Evolutionary conservation across 176 grass and related monocot genomes (phyloP).

Genomic region (Areca catechu): DNA sequence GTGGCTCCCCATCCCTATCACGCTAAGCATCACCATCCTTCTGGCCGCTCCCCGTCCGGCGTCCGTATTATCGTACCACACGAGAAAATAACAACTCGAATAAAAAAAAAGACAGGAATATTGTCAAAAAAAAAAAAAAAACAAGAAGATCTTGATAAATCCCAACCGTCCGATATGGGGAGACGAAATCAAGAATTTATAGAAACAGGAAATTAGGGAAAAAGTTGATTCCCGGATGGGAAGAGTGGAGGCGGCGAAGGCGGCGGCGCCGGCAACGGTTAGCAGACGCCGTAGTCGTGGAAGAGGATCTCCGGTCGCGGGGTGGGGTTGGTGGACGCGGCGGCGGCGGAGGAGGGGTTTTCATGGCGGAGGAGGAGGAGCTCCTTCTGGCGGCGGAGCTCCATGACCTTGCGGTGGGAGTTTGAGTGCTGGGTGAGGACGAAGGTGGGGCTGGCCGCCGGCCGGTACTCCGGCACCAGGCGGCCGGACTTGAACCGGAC

Average conservation of each 20-base stretch:
- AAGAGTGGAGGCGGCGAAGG: not conserved
- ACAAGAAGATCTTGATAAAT: no score
- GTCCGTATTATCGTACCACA: not conserved
- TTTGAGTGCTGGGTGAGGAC: constrained; percentile 98
- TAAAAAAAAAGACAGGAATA: no score
- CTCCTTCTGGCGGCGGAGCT: constrained; percentile 98
- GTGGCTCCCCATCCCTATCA: not conserved
- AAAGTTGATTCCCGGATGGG: not conserved
- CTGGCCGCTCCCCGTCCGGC: no score
- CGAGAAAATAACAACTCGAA: not conserved
- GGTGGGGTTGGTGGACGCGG: constrained; percentile 1
- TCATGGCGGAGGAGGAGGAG: constrained; percentile 53
- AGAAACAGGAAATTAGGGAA: not conserved
- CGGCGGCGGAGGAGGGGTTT: constrained; percentile 14
- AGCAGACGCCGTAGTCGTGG: constrained; percentile 15
- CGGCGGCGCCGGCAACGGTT: not conserved
- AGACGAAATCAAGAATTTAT: not conserved
- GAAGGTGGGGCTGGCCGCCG: constrained; percentile 88
- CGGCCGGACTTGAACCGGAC: not conserved
- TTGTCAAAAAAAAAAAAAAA: no score
- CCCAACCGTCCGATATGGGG: no score
- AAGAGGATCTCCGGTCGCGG: constrained; percentile 58
- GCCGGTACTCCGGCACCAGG: constrained; percentile 87
- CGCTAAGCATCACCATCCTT: no score
- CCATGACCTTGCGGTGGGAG: constrained; percentile 99